Base-by-base conservation (phyloP, 2,329 filamentous ascomycete species). In the Diplodia intermedia region DNA sequence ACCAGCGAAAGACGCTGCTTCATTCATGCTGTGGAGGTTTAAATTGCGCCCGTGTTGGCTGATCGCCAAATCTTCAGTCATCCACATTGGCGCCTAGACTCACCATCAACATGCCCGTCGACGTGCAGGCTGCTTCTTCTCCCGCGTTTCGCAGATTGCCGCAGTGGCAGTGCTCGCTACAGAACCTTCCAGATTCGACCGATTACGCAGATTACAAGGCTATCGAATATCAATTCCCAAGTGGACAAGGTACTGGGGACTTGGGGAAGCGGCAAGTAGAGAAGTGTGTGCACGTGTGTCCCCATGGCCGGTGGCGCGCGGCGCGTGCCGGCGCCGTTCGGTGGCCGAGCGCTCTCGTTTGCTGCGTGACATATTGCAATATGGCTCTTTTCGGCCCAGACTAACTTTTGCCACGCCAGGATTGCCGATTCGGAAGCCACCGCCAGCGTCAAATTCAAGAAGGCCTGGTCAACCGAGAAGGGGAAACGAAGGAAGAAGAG, bases 361-460 rank as follows among this genome's bases (percentile, higher is more conserved):
- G 50, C 50, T 53, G 50, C 50, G 50, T 26, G 50, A 47, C 43
- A 47, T 47, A 47, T 47, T 47, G 43, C 43, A 47, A 47, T 47
- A 47, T 47, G 43, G 43, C 43, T 20, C 43, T 47, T 11, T 47
- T 47, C 43, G 43, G 43, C 43, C 43, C 43, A 47, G 43, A 47
- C 43, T n/a, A 47, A 47, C 43, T 47, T n/a, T 56, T 11, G 31
- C 18, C 18, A n/a, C 56, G 14, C 23, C 23, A 43, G 8, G 9
- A 23, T 26, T 47, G 56, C 56, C 56, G 56, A 60, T 23, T n/a
- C 56, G 56, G 56, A 47, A 43, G 56, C 56, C 47, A 8, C 56
- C 56, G 56, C 20, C 15, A 18, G 54, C 18, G 23, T 26, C 14
- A 60, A 11, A 31, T 29, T 20, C 8, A n/a, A 23, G 18, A 38